A percentile compares a stretch with the other conserved stretches of the same genome.
phyloP scores from a whole-genome alignment of 139 green algal genomes.

The Auxenochlorella protothecoides region DNA sequence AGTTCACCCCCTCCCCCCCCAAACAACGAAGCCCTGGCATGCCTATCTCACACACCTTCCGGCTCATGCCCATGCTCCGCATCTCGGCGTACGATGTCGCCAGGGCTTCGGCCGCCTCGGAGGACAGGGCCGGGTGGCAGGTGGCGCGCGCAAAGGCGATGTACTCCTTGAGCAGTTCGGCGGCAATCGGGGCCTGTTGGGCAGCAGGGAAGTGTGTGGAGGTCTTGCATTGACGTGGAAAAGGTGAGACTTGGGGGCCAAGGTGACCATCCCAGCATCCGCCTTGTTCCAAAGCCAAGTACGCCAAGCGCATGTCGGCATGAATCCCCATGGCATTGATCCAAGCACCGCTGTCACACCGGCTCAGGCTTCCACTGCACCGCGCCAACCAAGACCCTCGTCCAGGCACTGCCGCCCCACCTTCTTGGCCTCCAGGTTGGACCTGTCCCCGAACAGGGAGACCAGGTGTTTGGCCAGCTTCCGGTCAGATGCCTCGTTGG shows the following conservation, averaged over 20 bases:
- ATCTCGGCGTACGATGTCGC: conserved; percentile 76
- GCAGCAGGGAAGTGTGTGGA: too few species aligned
- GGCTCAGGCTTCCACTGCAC: too few species aligned
- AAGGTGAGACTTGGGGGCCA: background rate
- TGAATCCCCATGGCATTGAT: too few species aligned
- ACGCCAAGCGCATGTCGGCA: too few species aligned
- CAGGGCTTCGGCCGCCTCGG: conserved; percentile 65
- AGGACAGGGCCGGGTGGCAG: conserved; percentile 59
- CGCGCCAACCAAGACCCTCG: too few species aligned
- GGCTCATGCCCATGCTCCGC: conserved; percentile 49
- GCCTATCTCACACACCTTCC: conserved; percentile 36
- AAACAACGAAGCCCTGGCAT: background rate
- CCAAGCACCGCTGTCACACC: too few species aligned
- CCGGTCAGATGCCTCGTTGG: conserved; percentile 67
- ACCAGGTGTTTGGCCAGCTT: conserved; percentile 85
- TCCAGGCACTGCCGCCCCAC: too few species aligned
- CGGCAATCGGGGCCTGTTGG: conserved; percentile 33
- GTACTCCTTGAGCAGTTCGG: conserved; percentile 73
- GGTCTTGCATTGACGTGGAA: too few species aligned
- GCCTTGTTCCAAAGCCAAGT: too few species aligned
- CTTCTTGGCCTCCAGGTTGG: background rate
- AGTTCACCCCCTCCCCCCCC: background rate
- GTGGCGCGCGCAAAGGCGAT: conserved; percentile 72
- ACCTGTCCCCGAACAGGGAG: conserved; percentile 63
- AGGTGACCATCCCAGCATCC: background rate